phyloP scores from a whole-genome alignment of 208 protist species.

The Acanthamoeba rhysodes region DNA sequence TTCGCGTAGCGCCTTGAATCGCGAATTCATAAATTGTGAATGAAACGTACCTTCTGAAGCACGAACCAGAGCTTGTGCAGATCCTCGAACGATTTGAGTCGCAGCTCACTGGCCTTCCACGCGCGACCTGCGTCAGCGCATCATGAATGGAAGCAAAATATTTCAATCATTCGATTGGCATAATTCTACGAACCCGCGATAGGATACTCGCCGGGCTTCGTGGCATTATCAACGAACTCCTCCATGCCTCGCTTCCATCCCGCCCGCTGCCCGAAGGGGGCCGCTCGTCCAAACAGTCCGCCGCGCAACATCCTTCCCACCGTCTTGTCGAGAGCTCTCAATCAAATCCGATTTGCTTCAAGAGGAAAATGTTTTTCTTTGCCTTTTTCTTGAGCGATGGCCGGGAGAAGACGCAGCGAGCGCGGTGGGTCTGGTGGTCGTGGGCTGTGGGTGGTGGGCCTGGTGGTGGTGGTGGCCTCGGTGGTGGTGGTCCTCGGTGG shows the following conservation, averaged over 20 bases:
- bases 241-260: conserved; percentile 65
- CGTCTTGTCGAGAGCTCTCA: too few relatives aligned
- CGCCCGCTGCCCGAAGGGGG: conserved; percentile 31
- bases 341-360: too few relatives aligned
- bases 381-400: too few relatives aligned
- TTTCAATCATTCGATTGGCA: not conserved
- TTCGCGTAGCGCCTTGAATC: not conserved
- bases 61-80: conserved; percentile 86
- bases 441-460: too few relatives aligned
- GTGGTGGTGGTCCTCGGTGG: not conserved
- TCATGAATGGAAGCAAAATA: not conserved
- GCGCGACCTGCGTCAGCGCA: conserved; percentile 56
- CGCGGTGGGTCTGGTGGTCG: too few relatives aligned
- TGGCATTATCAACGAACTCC: conserved; percentile 49
- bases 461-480: too few relatives aligned
- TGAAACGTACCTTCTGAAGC: conserved; percentile 36
- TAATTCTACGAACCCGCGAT: not conserved
- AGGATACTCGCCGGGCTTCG: conserved; percentile 48
- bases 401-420: too few relatives aligned
- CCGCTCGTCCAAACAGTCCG: conserved; percentile 13
- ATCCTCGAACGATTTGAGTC: conserved; percentile 77
- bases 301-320: conserved; percentile 39
- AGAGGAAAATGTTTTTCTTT: too few relatives aligned
- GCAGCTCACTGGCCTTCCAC: conserved; percentile 78
- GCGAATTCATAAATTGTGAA: not conserved